Evolutionary conservation across 2,329 filamentous ascomycete species (phyloP).

Genomic region (Coniosporium tulheliwenetii): DNA sequence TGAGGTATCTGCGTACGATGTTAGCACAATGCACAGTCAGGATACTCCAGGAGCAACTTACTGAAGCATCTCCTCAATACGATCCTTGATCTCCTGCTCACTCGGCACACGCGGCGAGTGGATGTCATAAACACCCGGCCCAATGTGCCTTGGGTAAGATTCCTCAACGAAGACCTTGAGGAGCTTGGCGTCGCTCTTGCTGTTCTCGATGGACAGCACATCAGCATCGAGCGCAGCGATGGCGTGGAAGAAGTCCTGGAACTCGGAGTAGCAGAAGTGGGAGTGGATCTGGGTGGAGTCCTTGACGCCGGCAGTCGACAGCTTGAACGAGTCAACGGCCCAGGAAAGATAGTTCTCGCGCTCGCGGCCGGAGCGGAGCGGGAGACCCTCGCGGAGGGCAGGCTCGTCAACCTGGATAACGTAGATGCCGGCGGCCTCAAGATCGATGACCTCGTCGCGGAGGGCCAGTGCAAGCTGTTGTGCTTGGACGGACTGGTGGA

Average conservation of each 20-base stretch:
- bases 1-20: constrained; percentile 44
- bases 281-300: constrained; percentile 99
- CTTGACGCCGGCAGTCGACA: constrained; percentile 81
- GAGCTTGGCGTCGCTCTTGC: constrained; percentile 99
- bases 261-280: constrained; percentile 99
- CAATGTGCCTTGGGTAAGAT: constrained; percentile 94
- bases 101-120: constrained; percentile 95
- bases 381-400: constrained; percentile 97
- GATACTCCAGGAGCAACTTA: constrained; percentile 17
- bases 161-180: constrained; percentile 97
- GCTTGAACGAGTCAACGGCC: constrained; percentile 97
- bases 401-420: constrained; percentile 99
- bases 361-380: constrained; percentile 84
- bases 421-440: constrained; percentile 88
- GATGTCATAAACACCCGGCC: constrained; percentile 98
- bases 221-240: constrained; percentile 96
- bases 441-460: constrained; percentile 94
- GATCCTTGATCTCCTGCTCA: constrained; percentile 96
- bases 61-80: constrained; percentile 94
- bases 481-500: constrained; percentile 97
- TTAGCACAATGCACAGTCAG: neutral
- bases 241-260: constrained; percentile 99
- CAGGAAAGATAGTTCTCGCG: constrained; percentile 93
- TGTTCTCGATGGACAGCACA: constrained; percentile 99
- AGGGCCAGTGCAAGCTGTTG: constrained; percentile 97